Evolutionary conservation across 495 filamentous ascomycete genomes (phyloP).

Genomic region (Xylaria sp.): DNA sequence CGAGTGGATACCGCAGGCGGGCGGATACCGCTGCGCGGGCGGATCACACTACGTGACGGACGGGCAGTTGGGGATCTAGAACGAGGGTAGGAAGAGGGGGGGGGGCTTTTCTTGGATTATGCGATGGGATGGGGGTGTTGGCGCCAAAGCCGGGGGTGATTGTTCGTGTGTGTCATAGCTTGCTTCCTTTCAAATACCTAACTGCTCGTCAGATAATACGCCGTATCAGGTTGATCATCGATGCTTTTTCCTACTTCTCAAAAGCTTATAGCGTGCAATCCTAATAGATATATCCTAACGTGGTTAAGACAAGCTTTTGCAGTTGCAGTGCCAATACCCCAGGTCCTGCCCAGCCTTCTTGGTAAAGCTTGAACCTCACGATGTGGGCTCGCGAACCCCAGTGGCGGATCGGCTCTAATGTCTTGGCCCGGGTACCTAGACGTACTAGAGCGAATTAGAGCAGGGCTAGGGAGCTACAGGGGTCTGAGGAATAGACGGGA

Average conservation of each 20-base stretch:
- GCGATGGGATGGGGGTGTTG: neutral
- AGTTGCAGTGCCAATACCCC: slow-evolving; percentile 7
- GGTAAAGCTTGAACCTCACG: slow-evolving; percentile 23
- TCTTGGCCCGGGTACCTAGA: neutral
- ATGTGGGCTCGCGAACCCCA: slow-evolving; percentile 16
- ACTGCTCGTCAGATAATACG: neutral
- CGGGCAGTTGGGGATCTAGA: slow-evolving; percentile 28
- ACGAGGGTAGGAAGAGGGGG: too few species aligned
- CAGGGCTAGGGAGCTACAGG: neutral
- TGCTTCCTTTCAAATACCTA: neutral
- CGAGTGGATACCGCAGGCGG: slow-evolving; percentile 60
- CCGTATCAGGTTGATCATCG: neutral
- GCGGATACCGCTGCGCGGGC: slow-evolving; percentile 62
- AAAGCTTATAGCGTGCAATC: neutral
- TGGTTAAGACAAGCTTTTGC: slow-evolving; percentile 22
- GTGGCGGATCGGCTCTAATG: neutral
- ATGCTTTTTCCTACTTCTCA: neutral
- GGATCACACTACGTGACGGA: slow-evolving; percentile 58
- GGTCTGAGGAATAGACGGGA: neutral
- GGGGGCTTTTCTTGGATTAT: neutral
- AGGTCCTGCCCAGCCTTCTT: too few species aligned
- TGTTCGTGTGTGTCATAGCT: slow-evolving; percentile 1
- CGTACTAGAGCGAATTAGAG: neutral
- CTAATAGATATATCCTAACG: neutral
- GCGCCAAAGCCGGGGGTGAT: too few species aligned